Evolutionary conservation across 78 protist species (phyloP).

Genomic region (slime mould (Dictyostelium discoideum)): DNA sequence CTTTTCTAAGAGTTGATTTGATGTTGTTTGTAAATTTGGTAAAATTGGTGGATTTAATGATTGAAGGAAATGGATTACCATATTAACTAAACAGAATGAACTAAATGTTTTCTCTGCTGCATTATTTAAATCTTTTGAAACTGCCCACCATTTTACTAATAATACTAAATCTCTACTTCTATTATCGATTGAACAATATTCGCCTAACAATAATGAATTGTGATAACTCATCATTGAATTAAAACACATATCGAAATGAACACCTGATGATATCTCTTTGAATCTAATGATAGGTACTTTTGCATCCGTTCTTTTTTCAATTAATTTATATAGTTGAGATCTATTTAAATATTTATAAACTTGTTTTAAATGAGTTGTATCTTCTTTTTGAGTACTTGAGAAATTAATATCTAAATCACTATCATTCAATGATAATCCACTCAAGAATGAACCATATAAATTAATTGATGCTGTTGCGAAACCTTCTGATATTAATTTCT

Average conservation of each 20-base stretch:
- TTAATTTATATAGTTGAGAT: neutral
- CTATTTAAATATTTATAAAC: neutral
- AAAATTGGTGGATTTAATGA: conserved; percentile 32
- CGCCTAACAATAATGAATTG: conserved; percentile 17
- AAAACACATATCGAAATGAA: conserved; percentile 47
- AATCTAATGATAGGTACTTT: conserved; percentile 46
- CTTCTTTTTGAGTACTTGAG: neutral
- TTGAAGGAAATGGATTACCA: conserved; percentile 54
- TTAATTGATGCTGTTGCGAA: neutral
- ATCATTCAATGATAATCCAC: neutral
- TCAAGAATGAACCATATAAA: neutral
- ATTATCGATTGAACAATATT: neutral
- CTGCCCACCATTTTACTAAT: conserved; percentile 16
- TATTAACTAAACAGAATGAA: conserved; percentile 15
- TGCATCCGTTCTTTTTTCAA: neutral
- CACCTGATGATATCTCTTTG: neutral
- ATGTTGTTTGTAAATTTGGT: conserved; percentile 22
- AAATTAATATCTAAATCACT: conserved; percentile 24
- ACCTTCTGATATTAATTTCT: neutral
- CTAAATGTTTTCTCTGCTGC: conserved; percentile 14
- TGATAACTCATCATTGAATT: neutral
- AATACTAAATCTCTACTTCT: neutral
- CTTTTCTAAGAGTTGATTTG: neutral
- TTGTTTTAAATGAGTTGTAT: neutral
- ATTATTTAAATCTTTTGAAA: conserved; percentile 25